These are phyloP conservation scores for Erythrophleum ivorense DNA, from an alignment of 331 rosid species.

Conservation along the genomic window DNA sequence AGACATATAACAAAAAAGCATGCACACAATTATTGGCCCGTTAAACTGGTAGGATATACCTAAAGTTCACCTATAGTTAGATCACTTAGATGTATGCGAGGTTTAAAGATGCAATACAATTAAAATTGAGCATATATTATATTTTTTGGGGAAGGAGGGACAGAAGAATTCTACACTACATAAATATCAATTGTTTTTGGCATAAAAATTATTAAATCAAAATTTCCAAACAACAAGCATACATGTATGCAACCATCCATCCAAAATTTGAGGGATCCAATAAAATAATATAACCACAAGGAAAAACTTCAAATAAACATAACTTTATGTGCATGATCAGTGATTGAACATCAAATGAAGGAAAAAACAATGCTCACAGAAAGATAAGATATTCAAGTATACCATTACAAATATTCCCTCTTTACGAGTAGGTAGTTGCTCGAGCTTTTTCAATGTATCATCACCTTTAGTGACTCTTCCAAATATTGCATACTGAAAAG, in stretches of 20 bases:
- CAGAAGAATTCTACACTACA: slow-evolving; percentile 15
- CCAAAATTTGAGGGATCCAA: background rate
- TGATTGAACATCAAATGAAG: slow-evolving; percentile 32
- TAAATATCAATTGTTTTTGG: background rate
- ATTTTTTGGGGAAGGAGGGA: background rate
- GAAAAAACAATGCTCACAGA: slow-evolving; percentile 27
- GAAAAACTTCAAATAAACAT: background rate
- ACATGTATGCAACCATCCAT: background rate
- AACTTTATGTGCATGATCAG: slow-evolving; percentile 20
- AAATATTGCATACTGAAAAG: slow-evolving; percentile 88
- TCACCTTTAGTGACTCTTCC: slow-evolving; percentile 94
- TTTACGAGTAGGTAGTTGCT: slow-evolving; percentile 84
- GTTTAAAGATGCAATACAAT: background rate
- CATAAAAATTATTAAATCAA: background rate
- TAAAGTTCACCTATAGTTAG: background rate
- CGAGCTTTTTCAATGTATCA: slow-evolving; percentile 76
- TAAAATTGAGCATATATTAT: background rate
- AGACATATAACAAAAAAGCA: slow-evolving; percentile 12
- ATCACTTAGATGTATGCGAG: background rate
- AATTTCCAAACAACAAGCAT: background rate
- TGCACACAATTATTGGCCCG: background rate
- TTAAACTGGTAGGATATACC: slow-evolving; percentile 5
- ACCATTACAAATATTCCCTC: slow-evolving; percentile 98
- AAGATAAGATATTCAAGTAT: slow-evolving; percentile 38
- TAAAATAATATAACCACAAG: background rate